Evolutionary conservation across 108 stramenopile genomes (phyloP), one percentile per base, ranked within the genome.

Genomic region (Epipyxis sp.): DNA sequence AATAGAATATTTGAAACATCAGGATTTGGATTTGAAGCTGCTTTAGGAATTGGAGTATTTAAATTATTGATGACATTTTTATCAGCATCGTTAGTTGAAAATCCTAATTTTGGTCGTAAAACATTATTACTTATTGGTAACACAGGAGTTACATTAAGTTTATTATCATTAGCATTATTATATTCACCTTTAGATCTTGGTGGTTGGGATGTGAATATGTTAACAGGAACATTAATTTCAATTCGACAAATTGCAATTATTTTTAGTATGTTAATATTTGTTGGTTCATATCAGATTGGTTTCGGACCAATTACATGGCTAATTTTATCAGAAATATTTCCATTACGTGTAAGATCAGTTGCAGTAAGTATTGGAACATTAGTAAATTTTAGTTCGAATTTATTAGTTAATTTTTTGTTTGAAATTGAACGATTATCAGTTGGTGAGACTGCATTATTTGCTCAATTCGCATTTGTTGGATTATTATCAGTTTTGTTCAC

Each of bases 21-120:
- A 50, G 46, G 46, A 13, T 50, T 50, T 6, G 46, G 25, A 42
- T 80, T 83, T 40, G 59, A 84, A 54, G 78, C 89, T 3, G 83
- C 85, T 10, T 85, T 93, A 10, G 6, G 85, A 0, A 81, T 89
- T 30, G 91, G 87, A 32, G 65, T 78, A 37, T 88, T 93, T 71
- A 93, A 91, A 90, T 82, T 90, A 32, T 16, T 85, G 39, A 90
- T 86, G 0, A 90, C 90, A 0, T 68, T 85, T 42, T 37, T 61
- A 40, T 85, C 90, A 2, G 89, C 84, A 0, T 59, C 81, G 1
- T 77, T 79, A 29, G 90, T 90, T 1, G 90, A 91, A 77, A 41
- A 54, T 16, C 59, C 50, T 35, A 88, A 89, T 6, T 50, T 50
- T 50, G 46, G 46, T 13, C 67, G 86, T 16, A 85, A 80, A 59